Percentiles rank a stretch among this genome's conserved stretches.
Evolutionary conservation across 2,329 filamentous ascomycete species (phyloP).

Genomic region (Pseudocercospora fijiensis): DNA sequence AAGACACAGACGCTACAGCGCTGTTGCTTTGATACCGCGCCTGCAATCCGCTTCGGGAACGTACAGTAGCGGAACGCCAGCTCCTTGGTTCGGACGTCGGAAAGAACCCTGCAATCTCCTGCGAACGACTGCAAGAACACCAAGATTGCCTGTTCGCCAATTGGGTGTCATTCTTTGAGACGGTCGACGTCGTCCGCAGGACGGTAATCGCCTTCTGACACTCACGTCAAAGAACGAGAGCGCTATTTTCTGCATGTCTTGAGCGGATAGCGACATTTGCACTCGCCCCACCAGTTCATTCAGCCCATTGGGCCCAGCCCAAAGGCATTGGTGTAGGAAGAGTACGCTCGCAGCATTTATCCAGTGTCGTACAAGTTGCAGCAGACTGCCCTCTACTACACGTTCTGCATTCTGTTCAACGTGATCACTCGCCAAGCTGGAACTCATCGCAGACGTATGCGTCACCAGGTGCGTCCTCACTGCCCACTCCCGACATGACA

Average conservation of each 20-base stretch:
- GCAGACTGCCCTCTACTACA: constrained; percentile 30
- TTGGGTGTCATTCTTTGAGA: constrained; percentile 27
- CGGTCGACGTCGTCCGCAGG: constrained; percentile 22
- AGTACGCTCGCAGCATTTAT: constrained; percentile 24
- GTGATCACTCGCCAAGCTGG: constrained; percentile 33
- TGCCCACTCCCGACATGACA: constrained; percentile 13
- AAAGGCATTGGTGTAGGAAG: constrained; percentile 19
- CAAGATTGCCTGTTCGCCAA: constrained; percentile 26
- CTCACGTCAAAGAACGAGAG: constrained; percentile 32
- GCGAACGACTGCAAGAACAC: constrained; percentile 39
- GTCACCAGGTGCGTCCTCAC: constrained; percentile 37
- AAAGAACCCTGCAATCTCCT: constrained; percentile 41
- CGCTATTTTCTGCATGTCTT: constrained; percentile 37
- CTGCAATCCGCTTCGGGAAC: constrained; percentile 32
- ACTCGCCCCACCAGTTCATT: constrained; percentile 28
- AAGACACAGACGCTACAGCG: constrained; percentile 33
- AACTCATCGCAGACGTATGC: constrained; percentile 36
- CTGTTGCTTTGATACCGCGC: constrained; percentile 33
- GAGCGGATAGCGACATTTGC: constrained; percentile 37
- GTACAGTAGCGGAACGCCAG: constrained; percentile 37
- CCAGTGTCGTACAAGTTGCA: constrained; percentile 39
- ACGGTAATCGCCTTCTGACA: constrained; percentile 28
- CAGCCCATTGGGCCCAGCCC: constrained; percentile 18
- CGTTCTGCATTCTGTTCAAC: constrained; percentile 27
- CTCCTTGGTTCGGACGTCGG: constrained; percentile 35